Percentiles rank a stretch among this genome's conserved stretches.
Conservation (phyloP, 2,329 filamentous ascomycete genomes). For the Alternaria triticimaculans region DNA sequence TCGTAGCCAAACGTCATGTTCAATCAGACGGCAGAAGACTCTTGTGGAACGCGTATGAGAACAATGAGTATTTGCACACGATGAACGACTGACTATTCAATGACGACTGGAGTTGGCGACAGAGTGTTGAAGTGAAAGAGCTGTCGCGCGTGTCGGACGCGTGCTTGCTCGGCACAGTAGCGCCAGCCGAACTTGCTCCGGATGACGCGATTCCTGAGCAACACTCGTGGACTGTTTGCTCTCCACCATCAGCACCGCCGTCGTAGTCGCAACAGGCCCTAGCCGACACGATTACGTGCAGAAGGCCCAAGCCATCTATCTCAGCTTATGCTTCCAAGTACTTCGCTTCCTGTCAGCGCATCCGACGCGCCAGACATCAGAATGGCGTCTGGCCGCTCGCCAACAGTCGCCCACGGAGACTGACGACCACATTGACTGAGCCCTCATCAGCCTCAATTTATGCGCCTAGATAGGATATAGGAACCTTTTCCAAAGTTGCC, state of each 20-base stretch:
- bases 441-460: neutral
- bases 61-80: neutral
- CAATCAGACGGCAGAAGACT: no score
- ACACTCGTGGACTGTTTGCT: neutral
- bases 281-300: neutral
- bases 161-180: neutral
- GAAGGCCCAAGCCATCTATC: neutral
- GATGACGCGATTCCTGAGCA: neutral
- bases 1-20: neutral
- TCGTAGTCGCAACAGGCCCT: neutral
- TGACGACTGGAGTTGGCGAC: neutral
- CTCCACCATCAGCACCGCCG: neutral
- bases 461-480: neutral
- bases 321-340: neutral
- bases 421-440: neutral
- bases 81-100: neutral
- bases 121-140: neutral
- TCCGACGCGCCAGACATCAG: neutral
- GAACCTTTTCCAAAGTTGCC: conserved; percentile 29
- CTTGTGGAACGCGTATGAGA: neutral
- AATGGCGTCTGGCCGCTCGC: neutral
- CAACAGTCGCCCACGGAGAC: neutral
- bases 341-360: neutral
- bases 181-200: neutral
- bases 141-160: neutral